A percentile compares a stretch with the other conserved stretches of the same genome.
These are phyloP conservation scores for Suillus spraguei DNA, from an alignment of 768 basidiomycete species.

Conservation along the genomic window DNA sequence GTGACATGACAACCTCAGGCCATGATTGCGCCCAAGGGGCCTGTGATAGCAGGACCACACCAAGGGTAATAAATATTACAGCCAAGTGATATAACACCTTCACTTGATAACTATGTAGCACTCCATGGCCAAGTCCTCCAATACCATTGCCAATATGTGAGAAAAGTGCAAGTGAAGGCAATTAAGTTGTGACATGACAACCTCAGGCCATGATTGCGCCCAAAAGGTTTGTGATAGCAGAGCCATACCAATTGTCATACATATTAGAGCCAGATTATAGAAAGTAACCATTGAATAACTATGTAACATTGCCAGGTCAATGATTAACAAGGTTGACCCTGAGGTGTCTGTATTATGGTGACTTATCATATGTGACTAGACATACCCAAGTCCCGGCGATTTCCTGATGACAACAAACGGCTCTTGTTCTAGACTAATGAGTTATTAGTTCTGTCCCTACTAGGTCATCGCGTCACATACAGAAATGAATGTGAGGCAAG, in stretches of 20 bases:
- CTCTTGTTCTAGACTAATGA: no score
- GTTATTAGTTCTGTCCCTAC: no score
- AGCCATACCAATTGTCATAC: no score
- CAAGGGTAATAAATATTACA: no score
- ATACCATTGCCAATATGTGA: not conserved
- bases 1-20: no score
- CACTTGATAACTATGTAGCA: no score
- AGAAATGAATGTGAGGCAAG: no score
- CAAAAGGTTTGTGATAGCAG: not conserved
- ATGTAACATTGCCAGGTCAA: not conserved
- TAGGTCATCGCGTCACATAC: no score
- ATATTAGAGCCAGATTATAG: not conserved
- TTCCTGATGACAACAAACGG: not conserved
- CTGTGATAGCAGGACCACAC: no score
- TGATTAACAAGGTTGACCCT: not conserved
- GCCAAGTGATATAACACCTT: no score
- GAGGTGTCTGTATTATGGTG: not conserved
- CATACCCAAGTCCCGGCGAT: not conserved
- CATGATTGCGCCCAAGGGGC: no score
- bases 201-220: not conserved
- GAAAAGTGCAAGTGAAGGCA: not conserved
- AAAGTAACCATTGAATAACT: not conserved
- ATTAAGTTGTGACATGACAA: not conserved
- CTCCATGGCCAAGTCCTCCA: not conserved
- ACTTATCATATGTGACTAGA: not conserved